A percentile compares a stretch with the other conserved stretches of the same genome.
phyloP scores from a whole-genome alignment of 192 early-diverging fungal genomes.

The Entophlyctis luteolus region DNA sequence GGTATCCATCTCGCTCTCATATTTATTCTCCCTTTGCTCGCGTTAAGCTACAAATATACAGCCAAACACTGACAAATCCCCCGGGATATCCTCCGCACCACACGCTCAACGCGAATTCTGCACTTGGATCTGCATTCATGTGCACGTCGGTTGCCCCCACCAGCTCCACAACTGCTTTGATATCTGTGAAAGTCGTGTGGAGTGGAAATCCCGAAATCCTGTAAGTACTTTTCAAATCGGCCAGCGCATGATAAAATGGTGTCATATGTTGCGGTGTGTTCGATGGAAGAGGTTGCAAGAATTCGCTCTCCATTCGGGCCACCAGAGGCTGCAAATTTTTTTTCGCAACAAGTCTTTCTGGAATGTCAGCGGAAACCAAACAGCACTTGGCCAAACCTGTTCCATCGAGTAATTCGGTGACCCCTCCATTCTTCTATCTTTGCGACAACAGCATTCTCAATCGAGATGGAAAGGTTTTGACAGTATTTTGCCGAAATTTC shows the following conservation, averaged over 20 bases:
- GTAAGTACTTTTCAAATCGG: slow-evolving; percentile 26
- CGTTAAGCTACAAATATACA: slow-evolving; percentile 39
- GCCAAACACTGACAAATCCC: slow-evolving; percentile 36
- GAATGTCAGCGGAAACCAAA: neutral
- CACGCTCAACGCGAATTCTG: slow-evolving; percentile 42
- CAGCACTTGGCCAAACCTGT: slow-evolving; percentile 32
- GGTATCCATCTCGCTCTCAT: too few species aligned
- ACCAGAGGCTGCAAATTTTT: slow-evolving; percentile 38
- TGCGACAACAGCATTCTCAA: slow-evolving; percentile 39
- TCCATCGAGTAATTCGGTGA: slow-evolving; percentile 50
- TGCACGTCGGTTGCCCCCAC: slow-evolving; percentile 39
- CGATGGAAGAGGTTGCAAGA: slow-evolving; percentile 11
- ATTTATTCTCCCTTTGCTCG: slow-evolving; percentile 14
- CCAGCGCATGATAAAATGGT: neutral
- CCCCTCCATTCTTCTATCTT: slow-evolving; percentile 51
- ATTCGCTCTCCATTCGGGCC: slow-evolving; percentile 36
- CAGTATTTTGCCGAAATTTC: slow-evolving; percentile 21
- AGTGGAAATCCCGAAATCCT: slow-evolving; percentile 36
- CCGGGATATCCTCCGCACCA: slow-evolving; percentile 43
- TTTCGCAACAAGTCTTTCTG: slow-evolving; percentile 43
- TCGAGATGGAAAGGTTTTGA: slow-evolving; percentile 37
- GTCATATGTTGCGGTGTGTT: slow-evolving; percentile 23
- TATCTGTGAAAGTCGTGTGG: slow-evolving; percentile 35
- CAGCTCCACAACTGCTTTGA: slow-evolving; percentile 33
- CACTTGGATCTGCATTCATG: slow-evolving; percentile 26